These are phyloP conservation scores for Globisporangium camurandrum DNA, from an alignment of 352 stramenopile genomes.

Conservation along the genomic window DNA sequence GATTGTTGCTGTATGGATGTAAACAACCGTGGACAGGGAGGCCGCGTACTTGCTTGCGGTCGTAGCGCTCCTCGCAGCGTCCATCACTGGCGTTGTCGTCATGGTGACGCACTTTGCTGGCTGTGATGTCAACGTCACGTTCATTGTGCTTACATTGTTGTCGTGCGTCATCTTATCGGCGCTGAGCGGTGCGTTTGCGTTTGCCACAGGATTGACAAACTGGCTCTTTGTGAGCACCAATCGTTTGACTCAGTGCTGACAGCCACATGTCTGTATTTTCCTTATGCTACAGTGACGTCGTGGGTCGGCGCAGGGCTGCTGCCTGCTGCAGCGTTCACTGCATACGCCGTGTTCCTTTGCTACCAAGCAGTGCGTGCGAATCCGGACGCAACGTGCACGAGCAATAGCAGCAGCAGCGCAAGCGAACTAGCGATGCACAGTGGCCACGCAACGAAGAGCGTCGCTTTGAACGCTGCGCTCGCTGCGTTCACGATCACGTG, in stretches of 20 bases:
- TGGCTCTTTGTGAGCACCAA: neutral
- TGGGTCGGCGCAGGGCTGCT: slow-evolving; percentile 60
- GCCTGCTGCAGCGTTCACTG: slow-evolving; percentile 38
- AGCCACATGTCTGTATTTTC: neutral
- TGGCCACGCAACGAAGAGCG: slow-evolving; percentile 27
- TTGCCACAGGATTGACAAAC: neutral
- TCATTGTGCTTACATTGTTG: slow-evolving; percentile 51
- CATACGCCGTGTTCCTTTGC: slow-evolving; percentile 63
- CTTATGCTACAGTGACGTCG: slow-evolving; percentile 25
- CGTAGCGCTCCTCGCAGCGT: slow-evolving; percentile 21
- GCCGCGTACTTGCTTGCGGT: slow-evolving; percentile 42
- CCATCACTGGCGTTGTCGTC: slow-evolving; percentile 32
- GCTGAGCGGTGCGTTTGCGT: slow-evolving; percentile 34
- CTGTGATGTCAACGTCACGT: slow-evolving; percentile 47
- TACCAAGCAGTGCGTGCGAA: slow-evolving; percentile 68
- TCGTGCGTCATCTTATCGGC: slow-evolving; percentile 31
- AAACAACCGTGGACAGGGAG: slow-evolving; percentile 26
- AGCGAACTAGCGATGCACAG: too few species aligned
- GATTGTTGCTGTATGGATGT: neutral
- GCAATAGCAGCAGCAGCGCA: slow-evolving; percentile 17
- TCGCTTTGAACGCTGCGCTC: slow-evolving; percentile 36
- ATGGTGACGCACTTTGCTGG: slow-evolving; percentile 45
- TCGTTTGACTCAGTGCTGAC: neutral
- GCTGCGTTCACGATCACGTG: slow-evolving; percentile 44
- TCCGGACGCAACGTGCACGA: slow-evolving; percentile 40